Conservation (phyloP, 345 rosid species). For the Heritiera fomes region DNA sequence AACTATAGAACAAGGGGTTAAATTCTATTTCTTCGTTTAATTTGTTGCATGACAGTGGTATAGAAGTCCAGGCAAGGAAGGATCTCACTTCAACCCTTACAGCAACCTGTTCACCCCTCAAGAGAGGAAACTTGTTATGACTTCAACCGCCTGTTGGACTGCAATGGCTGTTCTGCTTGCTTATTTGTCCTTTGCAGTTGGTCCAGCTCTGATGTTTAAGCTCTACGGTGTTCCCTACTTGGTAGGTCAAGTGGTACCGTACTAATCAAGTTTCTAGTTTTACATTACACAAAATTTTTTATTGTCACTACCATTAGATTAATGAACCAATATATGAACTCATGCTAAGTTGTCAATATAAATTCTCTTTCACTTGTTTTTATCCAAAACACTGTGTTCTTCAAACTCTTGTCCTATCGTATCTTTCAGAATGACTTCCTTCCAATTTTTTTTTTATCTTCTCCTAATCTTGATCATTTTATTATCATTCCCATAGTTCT, state of each 20-base stretch:
- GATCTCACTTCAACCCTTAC: constrained; percentile 87
- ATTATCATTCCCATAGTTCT: too few relatives aligned
- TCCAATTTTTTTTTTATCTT: too few relatives aligned
- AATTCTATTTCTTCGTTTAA: not conserved
- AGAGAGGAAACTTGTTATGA: constrained; percentile 64
- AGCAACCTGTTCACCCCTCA: constrained; percentile 63
- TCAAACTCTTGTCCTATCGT: too few relatives aligned
- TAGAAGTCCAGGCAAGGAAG: constrained; percentile 94
- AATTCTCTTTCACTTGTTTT: too few relatives aligned
- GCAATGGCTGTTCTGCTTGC: constrained; percentile 52
- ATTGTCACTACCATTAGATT: too few relatives aligned
- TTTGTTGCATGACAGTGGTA: constrained; percentile 50
- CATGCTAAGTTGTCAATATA: too few relatives aligned
- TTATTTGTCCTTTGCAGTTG: constrained; percentile 41
- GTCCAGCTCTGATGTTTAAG: constrained; percentile 49
- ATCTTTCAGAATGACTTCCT: too few relatives aligned
- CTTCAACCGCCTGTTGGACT: constrained; percentile 72
- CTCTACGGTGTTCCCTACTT: constrained; percentile 74
- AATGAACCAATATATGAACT: too few relatives aligned
- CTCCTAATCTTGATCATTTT: too few relatives aligned
- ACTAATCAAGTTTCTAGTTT: not conserved
- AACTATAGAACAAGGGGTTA: not conserved
- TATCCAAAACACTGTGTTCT: too few relatives aligned
- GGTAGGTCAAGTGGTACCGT: constrained; percentile 31
- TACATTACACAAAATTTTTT: not conserved